phyloP scores from a whole-genome alignment of 805 yeast genomes.

The Wickerhamomyces kurtzmanii region DNA sequence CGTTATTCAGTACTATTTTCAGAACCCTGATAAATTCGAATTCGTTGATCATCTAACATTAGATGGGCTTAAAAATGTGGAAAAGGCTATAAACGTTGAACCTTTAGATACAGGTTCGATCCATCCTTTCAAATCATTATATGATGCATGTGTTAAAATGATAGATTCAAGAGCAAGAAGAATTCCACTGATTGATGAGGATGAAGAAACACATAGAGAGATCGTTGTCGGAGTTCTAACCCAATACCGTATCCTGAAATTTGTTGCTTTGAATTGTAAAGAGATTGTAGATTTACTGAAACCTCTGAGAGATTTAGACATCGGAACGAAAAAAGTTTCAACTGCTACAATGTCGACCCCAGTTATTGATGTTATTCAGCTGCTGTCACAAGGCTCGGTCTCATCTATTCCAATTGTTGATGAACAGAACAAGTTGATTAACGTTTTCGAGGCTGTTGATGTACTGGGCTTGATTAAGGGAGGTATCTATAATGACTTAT shows the following conservation, averaged over 20 bases:
- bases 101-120: constrained; percentile 81
- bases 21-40: constrained; percentile 80
- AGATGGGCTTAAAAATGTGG: constrained; percentile 80
- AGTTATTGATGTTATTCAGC: constrained; percentile 84
- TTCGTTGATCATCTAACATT: constrained; percentile 78
- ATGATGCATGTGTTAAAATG: constrained; percentile 92
- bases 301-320: constrained; percentile 61
- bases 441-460: constrained; percentile 94
- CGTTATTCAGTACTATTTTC: constrained; percentile 89
- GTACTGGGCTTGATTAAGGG: constrained; percentile 88
- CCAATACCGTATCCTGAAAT: constrained; percentile 91
- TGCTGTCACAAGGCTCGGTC: constrained; percentile 69
- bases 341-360: constrained; percentile 88
- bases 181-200: constrained; percentile 90
- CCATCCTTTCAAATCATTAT: constrained; percentile 83
- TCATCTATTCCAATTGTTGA: constrained; percentile 92
- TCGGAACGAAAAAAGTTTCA: constrained; percentile 53
- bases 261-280: constrained; percentile 91
- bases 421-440: constrained; percentile 55
- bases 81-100: constrained; percentile 75
- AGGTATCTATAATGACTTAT: constrained; percentile 84
- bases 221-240: constrained; percentile 93
- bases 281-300: constrained; percentile 78
- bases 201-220: constrained; percentile 85
- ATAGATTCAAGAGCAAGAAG: constrained; percentile 81